Base-by-base conservation (phyloP, 108 stramenopile species). In the Cylindrotheca fusiformis region DNA sequence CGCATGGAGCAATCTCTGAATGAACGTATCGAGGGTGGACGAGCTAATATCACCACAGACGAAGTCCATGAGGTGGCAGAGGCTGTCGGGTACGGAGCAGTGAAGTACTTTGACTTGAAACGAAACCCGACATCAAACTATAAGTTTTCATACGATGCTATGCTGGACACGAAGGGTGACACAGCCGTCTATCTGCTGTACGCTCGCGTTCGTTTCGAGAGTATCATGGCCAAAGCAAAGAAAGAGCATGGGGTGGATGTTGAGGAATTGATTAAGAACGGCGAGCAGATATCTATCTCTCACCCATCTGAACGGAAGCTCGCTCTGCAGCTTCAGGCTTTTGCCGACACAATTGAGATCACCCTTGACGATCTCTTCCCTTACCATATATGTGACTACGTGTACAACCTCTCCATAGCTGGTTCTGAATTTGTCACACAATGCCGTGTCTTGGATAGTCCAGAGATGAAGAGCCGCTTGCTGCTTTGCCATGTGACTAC, bases 21-120 rank as follows among this genome's bases (percentile, higher is more conserved):
- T 21, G 88, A 92, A 54, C 94, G 97, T 25, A 87, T 82, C 52
- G 57, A 70, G 49, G 88, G 76, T 49, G 73, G 76, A 27, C 85
- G 70, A 67, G 81, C 86, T 33, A 83, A 76, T n/a, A 83, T 97
- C 25, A 65, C 87, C 30, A 59, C 71, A 44, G 96, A 94, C 8
- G 95, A 97, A 65, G 73, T 94, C 33, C 83, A 80, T 22, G 72
- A 76, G 26, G 88, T 95, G 17, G 97, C 99, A n/a, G 87, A 86
- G 36, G 89, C 87, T 48, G 84, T 99, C 62, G 99, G 99, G 36
- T 99, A 99, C 65, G 96, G 97, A 55, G 98, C 97, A 17, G 97
- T 99, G 60, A 99, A 99, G 85, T 99, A 99, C 81, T 97, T 95
- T 68, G 99, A 99, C 68, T 83, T 99, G 60, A 81, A 95, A 50